Evolutionary conservation across 768 basidiomycete genomes (phyloP).

Genomic region (Leccinellum albellum): DNA sequence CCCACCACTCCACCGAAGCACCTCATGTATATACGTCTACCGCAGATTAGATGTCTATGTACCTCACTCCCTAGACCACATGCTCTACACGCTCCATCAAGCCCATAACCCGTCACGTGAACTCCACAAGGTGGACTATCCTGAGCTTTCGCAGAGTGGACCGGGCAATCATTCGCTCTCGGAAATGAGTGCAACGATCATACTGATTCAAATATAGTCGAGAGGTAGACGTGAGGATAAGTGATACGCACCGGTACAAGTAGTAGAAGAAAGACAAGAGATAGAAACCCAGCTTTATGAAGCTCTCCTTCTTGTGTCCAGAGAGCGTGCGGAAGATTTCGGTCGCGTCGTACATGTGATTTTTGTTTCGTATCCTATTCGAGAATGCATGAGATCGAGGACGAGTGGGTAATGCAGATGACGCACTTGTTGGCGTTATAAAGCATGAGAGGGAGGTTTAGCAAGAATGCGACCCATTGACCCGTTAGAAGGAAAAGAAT

Average conservation of each 20-base stretch:
- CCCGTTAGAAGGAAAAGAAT: slow-evolving; percentile 89
- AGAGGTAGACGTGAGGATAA: background rate
- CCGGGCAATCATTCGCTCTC: slow-evolving; percentile 53
- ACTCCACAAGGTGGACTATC: background rate
- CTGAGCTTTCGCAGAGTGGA: background rate
- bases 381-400: background rate
- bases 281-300: slow-evolving; percentile 92
- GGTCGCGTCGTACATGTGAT: slow-evolving; percentile 99
- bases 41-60: slow-evolving; percentile 18
- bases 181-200: slow-evolving; percentile 85
- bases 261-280: slow-evolving; percentile 91
- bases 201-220: slow-evolving; percentile 41
- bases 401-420: background rate
- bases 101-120: background rate
- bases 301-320: slow-evolving; percentile 94
- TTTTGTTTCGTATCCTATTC: slow-evolving; percentile 80
- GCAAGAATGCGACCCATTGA: slow-evolving; percentile 90
- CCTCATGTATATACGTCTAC: slow-evolving; percentile 15
- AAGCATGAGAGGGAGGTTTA: slow-evolving; percentile 84
- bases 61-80: slow-evolving; percentile 7
- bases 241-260: slow-evolving; percentile 68
- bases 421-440: slow-evolving; percentile 94
- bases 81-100: slow-evolving; percentile 1
- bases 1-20: background rate
- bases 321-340: slow-evolving; percentile 96